Conservation (phyloP, 352 stramenopile species). For the Albugo laibachii region DNA sequence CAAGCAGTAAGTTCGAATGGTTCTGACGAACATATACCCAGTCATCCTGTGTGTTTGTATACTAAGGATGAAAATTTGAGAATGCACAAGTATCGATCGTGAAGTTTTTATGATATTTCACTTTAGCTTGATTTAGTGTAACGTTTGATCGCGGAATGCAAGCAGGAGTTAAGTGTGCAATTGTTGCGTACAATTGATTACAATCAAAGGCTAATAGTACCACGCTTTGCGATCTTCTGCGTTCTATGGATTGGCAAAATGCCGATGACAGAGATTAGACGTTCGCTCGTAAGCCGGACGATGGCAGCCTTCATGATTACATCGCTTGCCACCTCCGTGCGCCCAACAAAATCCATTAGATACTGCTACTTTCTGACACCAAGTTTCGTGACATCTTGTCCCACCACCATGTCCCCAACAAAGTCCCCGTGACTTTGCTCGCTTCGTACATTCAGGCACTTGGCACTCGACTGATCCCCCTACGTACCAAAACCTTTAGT, state of each 20-base stretch:
- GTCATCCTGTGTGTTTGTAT: too few relatives aligned
- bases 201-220: too few relatives aligned
- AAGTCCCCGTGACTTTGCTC: slow-evolving; percentile 10
- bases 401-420: slow-evolving; percentile 12
- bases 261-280: slow-evolving; percentile 9
- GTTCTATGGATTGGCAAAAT: neutral
- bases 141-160: too few relatives aligned
- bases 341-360: slow-evolving; percentile 33
- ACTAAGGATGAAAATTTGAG: too few relatives aligned
- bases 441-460: slow-evolving; percentile 6
- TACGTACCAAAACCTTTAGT: neutral
- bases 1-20: too few relatives aligned
- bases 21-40: too few relatives aligned
- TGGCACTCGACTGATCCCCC: slow-evolving; percentile 10
- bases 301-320: slow-evolving; percentile 25
- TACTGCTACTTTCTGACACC: slow-evolving; percentile 9
- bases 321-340: slow-evolving; percentile 20
- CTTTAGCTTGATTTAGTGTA: too few relatives aligned
- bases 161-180: too few relatives aligned
- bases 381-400: neutral
- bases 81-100: too few relatives aligned
- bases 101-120: too few relatives aligned
- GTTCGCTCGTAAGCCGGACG: slow-evolving; percentile 64
- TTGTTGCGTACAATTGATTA: too few relatives aligned
- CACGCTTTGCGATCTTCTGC: too few relatives aligned